Conservation (phyloP, 176 grass and related monocot genomes). For the Chrysopogon serrulatus region DNA sequence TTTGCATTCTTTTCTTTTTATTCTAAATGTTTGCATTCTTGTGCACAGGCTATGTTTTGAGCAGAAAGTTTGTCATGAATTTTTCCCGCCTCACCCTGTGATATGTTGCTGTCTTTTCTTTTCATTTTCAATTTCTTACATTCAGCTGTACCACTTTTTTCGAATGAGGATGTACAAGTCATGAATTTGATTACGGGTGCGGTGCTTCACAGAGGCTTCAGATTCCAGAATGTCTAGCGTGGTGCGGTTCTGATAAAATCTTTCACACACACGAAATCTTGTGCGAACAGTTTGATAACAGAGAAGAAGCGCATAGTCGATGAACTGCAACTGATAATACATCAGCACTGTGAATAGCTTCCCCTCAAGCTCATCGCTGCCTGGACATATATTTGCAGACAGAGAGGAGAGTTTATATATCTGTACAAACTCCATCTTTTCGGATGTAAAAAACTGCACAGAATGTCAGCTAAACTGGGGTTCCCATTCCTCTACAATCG, state of each 20-base stretch:
- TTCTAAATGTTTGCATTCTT: background rate
- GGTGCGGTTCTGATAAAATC: background rate
- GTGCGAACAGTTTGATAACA: background rate
- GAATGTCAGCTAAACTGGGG: background rate
- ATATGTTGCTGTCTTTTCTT: background rate
- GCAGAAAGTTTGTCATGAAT: background rate
- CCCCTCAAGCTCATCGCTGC: background rate
- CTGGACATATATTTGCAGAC: background rate
- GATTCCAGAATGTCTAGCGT: background rate
- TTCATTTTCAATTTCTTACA: background rate
- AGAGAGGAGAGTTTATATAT: background rate
- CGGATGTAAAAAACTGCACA: background rate
- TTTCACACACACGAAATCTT: background rate
- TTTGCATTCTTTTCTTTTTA: too few species aligned
- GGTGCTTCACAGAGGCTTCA: too few species aligned
- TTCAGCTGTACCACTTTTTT: too few species aligned
- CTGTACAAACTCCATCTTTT: slow-evolving; percentile 4
- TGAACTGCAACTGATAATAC: background rate
- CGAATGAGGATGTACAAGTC: too few species aligned
- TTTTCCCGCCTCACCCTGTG: background rate
- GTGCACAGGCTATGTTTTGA: background rate
- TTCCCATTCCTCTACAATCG: slow-evolving; percentile 54
- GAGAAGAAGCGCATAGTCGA: background rate
- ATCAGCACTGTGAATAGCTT: background rate
- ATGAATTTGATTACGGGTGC: too few species aligned